These are phyloP conservation scores for Cordyceps tenuipes DNA, from an alignment of 2,329 filamentous ascomycete genomes.

Conservation along the genomic window DNA sequence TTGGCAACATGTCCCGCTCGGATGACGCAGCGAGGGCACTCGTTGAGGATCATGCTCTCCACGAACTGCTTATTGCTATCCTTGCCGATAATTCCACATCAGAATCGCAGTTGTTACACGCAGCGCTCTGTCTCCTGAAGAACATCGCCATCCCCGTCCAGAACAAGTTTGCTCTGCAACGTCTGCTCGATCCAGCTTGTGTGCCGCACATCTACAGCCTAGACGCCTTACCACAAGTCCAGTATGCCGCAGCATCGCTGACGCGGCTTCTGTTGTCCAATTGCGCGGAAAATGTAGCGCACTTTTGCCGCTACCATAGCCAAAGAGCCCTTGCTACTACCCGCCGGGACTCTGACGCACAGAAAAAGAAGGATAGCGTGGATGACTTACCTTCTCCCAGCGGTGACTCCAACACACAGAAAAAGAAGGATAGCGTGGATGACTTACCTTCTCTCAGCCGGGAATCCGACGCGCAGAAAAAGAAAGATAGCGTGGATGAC, in stretches of 20 bases:
- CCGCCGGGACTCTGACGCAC: neutral
- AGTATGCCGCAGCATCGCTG: conserved; percentile 52
- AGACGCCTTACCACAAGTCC: conserved; percentile 45
- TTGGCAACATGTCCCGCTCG: conserved; percentile 54
- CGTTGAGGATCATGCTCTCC: conserved; percentile 33
- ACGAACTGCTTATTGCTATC: conserved; percentile 36
- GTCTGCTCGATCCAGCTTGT: conserved; percentile 35
- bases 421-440: conserved; percentile 26
- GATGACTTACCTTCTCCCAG: conserved; percentile 24
- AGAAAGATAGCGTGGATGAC: conserved; percentile 27
- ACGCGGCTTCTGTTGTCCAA: conserved; percentile 47
- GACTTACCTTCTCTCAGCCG: conserved; percentile 26
- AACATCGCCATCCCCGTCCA: conserved; percentile 51
- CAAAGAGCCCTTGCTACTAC: neutral
- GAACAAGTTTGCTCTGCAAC: conserved; percentile 46
- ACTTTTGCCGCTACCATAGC: conserved; percentile 28
- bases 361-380: conserved; percentile 24
- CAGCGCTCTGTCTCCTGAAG: conserved; percentile 52
- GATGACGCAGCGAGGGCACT: conserved; percentile 45
- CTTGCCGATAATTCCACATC: conserved; percentile 32
- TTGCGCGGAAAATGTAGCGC: conserved; percentile 42
- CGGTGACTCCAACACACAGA: neutral
- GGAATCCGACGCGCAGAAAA: neutral
- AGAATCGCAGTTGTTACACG: conserved; percentile 47
- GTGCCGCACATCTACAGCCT: conserved; percentile 48